phyloP scores from a whole-genome alignment of 441 rosid species.

The Euphorbia corollata region DNA sequence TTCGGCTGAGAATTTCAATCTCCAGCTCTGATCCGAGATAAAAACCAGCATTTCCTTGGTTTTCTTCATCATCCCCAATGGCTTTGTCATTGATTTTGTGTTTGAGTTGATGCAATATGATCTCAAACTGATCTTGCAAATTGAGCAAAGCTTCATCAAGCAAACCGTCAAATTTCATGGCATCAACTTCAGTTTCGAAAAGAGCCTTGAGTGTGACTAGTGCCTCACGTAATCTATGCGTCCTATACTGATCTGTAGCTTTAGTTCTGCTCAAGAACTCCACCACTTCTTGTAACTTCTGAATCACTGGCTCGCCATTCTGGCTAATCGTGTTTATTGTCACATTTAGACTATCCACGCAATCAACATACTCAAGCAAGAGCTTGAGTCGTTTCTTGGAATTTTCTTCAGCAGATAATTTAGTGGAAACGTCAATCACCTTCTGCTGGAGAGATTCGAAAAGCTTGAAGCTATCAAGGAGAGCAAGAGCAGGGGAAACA shows the following conservation, averaged over 20 bases:
- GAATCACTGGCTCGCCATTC: slow-evolving; percentile 53
- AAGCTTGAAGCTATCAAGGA: slow-evolving; percentile 41
- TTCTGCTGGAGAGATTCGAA: slow-evolving; percentile 39
- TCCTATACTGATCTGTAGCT: slow-evolving; percentile 40
- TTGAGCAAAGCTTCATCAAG: slow-evolving; percentile 55
- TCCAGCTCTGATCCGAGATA: slow-evolving; percentile 43
- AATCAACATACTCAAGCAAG: slow-evolving; percentile 37
- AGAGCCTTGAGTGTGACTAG: slow-evolving; percentile 44
- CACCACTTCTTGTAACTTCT: slow-evolving; percentile 61
- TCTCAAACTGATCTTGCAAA: slow-evolving; percentile 51
- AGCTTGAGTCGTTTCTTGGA: slow-evolving; percentile 31
- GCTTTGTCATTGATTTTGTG: slow-evolving; percentile 34
- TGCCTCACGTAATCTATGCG: slow-evolving; percentile 49
- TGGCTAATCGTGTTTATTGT: slow-evolving; percentile 31
- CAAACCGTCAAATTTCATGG: slow-evolving; percentile 59
- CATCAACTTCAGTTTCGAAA: slow-evolving; percentile 46
- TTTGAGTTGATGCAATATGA: slow-evolving; percentile 34
- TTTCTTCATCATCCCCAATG: slow-evolving; percentile 18
- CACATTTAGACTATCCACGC: slow-evolving; percentile 35
- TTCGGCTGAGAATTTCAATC: slow-evolving; percentile 35
- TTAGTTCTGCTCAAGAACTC: slow-evolving; percentile 63
- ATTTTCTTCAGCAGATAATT: slow-evolving; percentile 21
- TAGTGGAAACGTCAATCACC: slow-evolving; percentile 31
- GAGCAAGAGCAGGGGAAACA: slow-evolving; percentile 39
- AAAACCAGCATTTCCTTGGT: neutral